phyloP scores from a whole-genome alignment of 805 yeast genomes.

The Jamesozyma spencerorum region DNA sequence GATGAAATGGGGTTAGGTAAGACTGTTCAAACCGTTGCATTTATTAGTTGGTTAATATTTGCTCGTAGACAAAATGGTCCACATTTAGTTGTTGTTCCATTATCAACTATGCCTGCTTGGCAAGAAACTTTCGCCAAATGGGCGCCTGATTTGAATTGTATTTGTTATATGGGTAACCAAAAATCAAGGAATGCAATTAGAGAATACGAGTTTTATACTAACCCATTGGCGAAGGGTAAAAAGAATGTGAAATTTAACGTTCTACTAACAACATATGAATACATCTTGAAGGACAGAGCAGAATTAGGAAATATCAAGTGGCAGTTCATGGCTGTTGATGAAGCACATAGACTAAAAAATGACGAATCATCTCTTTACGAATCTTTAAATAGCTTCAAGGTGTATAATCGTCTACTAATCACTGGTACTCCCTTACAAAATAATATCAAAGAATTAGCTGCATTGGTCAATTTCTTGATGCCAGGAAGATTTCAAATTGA shows the following conservation, averaged over 20 bases:
- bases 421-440: constrained; percentile 98
- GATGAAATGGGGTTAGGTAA: constrained; percentile 99
- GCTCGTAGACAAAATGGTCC: constrained; percentile 98
- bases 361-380: constrained; percentile 91
- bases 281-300: constrained; percentile 77
- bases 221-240: constrained; percentile 34
- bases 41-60: constrained; percentile 88
- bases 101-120: constrained; percentile 97
- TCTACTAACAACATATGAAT: constrained; percentile 91
- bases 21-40: constrained; percentile 93
- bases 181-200: constrained; percentile 74
- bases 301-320: constrained; percentile 79
- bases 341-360: constrained; percentile 93
- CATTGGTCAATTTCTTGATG: constrained; percentile 88
- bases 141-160: constrained; percentile 93
- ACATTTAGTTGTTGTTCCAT: constrained; percentile 89
- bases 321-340: constrained; percentile 97
- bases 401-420: constrained; percentile 73
- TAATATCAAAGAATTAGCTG: constrained; percentile 90
- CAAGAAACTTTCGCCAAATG: constrained; percentile 96
- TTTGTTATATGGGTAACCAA: constrained; percentile 88
- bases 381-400: constrained; percentile 72
- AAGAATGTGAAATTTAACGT: constrained; percentile 82
- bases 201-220: constrained; percentile 73
- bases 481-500: constrained; percentile 88